Evolutionary conservation across 768 basidiomycete genomes (phyloP), one percentile per base, ranked within the genome.

Genomic region (Asterophora parasitica): DNA sequence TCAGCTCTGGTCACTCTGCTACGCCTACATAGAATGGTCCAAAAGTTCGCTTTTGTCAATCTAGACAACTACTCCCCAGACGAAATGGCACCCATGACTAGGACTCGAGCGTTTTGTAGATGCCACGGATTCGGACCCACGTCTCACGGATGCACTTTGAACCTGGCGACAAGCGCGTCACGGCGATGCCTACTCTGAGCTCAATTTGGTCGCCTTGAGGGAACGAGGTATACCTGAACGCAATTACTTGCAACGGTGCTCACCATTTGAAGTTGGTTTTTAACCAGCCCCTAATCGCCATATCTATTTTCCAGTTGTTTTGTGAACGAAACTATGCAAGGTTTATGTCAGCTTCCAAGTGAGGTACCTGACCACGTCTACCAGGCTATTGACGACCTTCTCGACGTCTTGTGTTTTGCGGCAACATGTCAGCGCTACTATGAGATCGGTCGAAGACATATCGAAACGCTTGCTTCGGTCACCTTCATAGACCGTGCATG

Each of bases 401-500:
- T 8, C 6, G 35, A 49, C 33, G 12, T 49, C 4, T 4, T 43
- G 10, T 28, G 34, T 28, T 16, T 49, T 10, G 42, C 35, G 42
- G 19, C 19, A 8, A 37, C 42, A 9, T 49, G 48, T 17, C 48
- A 49, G 23, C 48, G 28, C 6, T 35, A 17, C 7, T 43, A 35
- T 15, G 35, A 49, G 3, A 49, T 49, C 30, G 32, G 41, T 15
- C 32, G 40, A 15, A 20, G n/a, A 19, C 26, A 41, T 19, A 28
- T 48, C n/a, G 26, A 40, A 28, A 20, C 9, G 13, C 4, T 35
- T 4, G 35, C 41, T 13, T 9, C 39, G 19, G 13, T 11, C 12
- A 20, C 35, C 9, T 26, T 20, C 33, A 9, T 42, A 4, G 27
- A 23, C 16, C 38, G 20, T 33, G n/a, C n/a, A n/a, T 62, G 59